These are phyloP conservation scores for Capronia coronata DNA, from an alignment of 2,329 filamentous ascomycete genomes.

Conservation along the genomic window DNA sequence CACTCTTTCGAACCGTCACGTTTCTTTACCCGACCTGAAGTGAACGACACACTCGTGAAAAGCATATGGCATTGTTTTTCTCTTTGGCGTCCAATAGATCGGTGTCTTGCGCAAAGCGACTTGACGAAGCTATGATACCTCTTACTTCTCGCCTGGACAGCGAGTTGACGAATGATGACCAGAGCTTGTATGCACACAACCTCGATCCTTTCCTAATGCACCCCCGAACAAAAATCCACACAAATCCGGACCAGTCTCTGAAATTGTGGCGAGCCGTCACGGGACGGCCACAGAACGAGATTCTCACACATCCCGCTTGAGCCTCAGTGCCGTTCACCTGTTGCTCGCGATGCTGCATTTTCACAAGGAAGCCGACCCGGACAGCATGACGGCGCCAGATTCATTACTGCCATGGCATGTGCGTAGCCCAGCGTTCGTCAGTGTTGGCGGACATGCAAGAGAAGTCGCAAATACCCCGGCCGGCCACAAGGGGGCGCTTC, in stretches of 20 bases:
- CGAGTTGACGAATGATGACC: slow-evolving; percentile 28
- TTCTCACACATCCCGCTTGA: not conserved
- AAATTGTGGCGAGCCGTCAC: not conserved
- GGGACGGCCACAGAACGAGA: slow-evolving; percentile 3
- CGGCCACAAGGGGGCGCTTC: slow-evolving; percentile 7
- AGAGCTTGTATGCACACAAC: slow-evolving; percentile 23
- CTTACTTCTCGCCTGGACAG: slow-evolving; percentile 23
- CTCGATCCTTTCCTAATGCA: slow-evolving; percentile 21
- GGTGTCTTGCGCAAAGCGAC: slow-evolving; percentile 28
- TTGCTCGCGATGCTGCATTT: slow-evolving; percentile 1
- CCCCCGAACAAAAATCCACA: not conserved
- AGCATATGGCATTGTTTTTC: slow-evolving; percentile 26
- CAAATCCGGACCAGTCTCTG: slow-evolving; percentile 9
- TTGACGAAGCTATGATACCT: slow-evolving; percentile 29
- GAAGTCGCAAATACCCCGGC: slow-evolving; percentile 5
- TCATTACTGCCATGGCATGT: slow-evolving; percentile 8
- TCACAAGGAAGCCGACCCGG: slow-evolving; percentile 4
- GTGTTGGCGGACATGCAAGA: slow-evolving; percentile 4
- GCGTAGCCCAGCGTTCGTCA: not conserved
- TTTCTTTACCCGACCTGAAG: slow-evolving; percentile 10
- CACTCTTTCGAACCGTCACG: slow-evolving; percentile 16
- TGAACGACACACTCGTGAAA: slow-evolving; percentile 20
- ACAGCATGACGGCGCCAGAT: slow-evolving; percentile 3
- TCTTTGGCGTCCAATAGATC: slow-evolving; percentile 28
- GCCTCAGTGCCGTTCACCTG: not conserved